Evolutionary conservation across 2,329 filamentous ascomycete genomes (phyloP), one percentile per base, ranked within the genome.

Genomic region (Trichoderma citrinoviride): DNA sequence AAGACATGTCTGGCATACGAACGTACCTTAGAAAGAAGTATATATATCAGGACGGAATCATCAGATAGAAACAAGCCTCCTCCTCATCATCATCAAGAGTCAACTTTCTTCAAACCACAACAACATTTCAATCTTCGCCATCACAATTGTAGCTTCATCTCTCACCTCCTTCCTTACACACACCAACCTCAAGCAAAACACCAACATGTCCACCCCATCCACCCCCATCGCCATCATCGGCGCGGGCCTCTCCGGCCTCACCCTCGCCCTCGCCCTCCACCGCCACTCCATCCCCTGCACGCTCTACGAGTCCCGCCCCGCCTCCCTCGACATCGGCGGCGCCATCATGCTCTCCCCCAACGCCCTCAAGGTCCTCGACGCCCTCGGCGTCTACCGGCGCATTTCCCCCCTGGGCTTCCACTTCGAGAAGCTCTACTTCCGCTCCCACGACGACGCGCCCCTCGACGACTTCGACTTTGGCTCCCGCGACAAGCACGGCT

Each of bases 311-410:
- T 75, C 78, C 15, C 78, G 81, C 8, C 65, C 74, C 0, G 76
- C 77, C 0, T 76, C 80, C 1, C 76, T 80, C 2, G 77, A 82
- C 65, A 80, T 81, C 25, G 82, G 82, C 19, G 85, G 85, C 3
- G 84, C 82, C 0, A 76, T 88, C 33, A 85, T 86, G 81, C 79
- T 87, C 2, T 85, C 84, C 0, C 85, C 85, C 5, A 87, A 87
- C 61, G 83, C 84, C 0, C 78, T 88, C 1, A 77, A 79, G 4
- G 76, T 87, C 44, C 77, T 88, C 0, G 81, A 87, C 67, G 72
- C 70, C 0, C 72, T 87, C 0, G 80, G 77, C 0, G 74, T 86
- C 3, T 85, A 85, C 68, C 52, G 77, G 1, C 75, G 77, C 3
- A 75, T 87, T 56, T 73, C 75, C 7, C 67, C 74, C 0, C 75